Percentiles rank a stretch among this genome's conserved stretches.
These are phyloP conservation scores for Fusarium acutatum DNA, from an alignment of 2,329 filamentous ascomycete species.

Conservation along the genomic window DNA sequence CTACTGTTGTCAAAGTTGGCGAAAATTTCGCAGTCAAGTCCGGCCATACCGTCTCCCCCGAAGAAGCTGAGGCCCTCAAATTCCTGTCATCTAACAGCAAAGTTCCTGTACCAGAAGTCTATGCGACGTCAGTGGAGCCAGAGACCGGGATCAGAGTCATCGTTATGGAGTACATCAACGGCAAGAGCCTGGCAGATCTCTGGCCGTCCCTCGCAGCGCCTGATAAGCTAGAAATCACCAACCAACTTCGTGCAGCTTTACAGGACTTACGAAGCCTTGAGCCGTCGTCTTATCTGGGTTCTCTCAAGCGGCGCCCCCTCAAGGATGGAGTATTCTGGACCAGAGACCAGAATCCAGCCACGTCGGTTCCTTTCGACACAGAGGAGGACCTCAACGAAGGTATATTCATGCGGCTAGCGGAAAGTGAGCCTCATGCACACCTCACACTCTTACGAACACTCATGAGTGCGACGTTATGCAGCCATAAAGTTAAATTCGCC, in stretches of 20 bases:
- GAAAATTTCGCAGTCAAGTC: accelerated
- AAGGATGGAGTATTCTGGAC: background rate
- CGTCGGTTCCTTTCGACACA: accelerated
- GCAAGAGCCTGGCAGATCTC: background rate
- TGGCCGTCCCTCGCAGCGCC: background rate
- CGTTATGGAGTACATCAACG: background rate
- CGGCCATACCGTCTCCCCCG: background rate
- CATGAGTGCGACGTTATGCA: accelerated
- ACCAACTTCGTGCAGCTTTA: background rate
- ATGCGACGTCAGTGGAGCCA: background rate
- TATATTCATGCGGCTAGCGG: background rate
- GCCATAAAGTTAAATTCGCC: accelerated
- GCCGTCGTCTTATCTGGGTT: background rate
- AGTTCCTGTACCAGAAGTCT: background rate
- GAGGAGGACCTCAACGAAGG: background rate
- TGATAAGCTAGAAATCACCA: background rate
- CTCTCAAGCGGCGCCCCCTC: background rate
- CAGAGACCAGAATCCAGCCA: background rate
- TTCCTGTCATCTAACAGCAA: background rate
- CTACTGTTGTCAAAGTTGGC: background rate
- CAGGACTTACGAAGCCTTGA: background rate
- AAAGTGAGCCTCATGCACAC: background rate
- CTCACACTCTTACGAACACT: background rate
- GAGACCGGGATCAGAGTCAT: background rate
- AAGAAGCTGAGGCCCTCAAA: background rate